Evolutionary conservation across 202 grass and related monocot genomes (phyloP).

Genomic region (Carex arenaria): DNA sequence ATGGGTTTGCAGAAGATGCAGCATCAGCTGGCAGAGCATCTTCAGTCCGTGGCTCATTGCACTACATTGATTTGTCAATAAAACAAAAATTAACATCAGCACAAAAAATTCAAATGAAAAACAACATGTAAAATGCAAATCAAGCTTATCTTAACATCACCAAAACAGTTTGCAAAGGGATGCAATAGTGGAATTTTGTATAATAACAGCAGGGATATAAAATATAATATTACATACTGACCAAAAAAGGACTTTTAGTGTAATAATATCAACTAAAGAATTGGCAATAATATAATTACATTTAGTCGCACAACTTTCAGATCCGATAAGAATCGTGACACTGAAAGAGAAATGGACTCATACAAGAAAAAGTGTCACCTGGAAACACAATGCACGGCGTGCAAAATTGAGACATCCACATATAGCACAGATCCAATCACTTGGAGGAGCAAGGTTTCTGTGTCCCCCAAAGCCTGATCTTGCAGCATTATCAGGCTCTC

Average conservation of each 20-base stretch:
- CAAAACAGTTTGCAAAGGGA: neutral
- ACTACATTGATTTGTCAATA: constrained; percentile 39
- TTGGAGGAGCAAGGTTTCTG: constrained; percentile 50
- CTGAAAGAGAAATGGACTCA: neutral
- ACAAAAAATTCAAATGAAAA: constrained; percentile 19
- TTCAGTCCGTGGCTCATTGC: constrained; percentile 83
- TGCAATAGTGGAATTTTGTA: neutral
- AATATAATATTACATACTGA: neutral
- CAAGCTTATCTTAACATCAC: neutral
- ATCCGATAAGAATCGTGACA: neutral
- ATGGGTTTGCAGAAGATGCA: constrained; percentile 38
- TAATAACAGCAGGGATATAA: neutral
- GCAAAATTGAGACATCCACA: constrained; percentile 99
- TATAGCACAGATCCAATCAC: constrained; percentile 94
- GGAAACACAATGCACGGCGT: constrained; percentile 88
- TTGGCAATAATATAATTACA: neutral
- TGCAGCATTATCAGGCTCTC: constrained; percentile 61
- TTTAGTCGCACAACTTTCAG: neutral
- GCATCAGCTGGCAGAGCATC: constrained; percentile 80
- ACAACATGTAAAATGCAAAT: constrained; percentile 1
- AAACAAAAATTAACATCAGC: constrained; percentile 21
- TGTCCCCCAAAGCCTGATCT: constrained; percentile 57
- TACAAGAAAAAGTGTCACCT: constrained; percentile 40
- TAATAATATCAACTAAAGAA: neutral
- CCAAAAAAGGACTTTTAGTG: neutral